Evolutionary conservation across 1,284 basidiomycete genomes (phyloP).

Genomic region (Caloboletus firmus): DNA sequence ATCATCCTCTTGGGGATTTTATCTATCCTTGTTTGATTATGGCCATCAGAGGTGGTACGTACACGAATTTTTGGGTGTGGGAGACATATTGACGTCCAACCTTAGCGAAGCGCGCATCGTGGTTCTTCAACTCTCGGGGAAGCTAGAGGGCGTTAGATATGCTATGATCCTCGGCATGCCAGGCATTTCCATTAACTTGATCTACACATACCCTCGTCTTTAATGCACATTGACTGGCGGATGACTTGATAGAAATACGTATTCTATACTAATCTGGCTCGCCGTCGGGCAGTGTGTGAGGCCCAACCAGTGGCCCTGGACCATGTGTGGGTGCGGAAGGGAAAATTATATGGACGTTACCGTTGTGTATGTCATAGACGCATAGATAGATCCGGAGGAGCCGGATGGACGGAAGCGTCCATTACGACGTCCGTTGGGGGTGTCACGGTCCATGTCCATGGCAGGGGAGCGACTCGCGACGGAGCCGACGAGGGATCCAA

Average conservation of each 20-base stretch:
- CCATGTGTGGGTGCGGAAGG: constrained; percentile 23
- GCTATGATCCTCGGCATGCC: constrained; percentile 15
- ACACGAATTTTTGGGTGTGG: constrained; percentile 6
- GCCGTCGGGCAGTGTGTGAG: not conserved
- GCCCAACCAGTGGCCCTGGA: constrained; percentile 16
- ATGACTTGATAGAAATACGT: constrained; percentile 15
- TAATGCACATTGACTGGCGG: constrained; percentile 31
- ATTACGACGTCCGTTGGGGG: constrained; percentile 22
- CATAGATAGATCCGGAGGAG: constrained; percentile 19
- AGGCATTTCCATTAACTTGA: constrained; percentile 31
- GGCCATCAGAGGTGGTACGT: constrained; percentile 45
- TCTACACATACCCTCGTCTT: constrained; percentile 36
- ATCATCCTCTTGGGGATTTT: constrained; percentile 13
- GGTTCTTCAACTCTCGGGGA: constrained; percentile 83
- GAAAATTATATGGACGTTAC: constrained; percentile 29
- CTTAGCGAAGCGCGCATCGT: constrained; percentile 81
- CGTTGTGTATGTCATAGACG: constrained; percentile 24
- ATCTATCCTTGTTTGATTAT: constrained; percentile 9
- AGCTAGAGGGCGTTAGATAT: constrained; percentile 26
- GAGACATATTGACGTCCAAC: constrained; percentile 20
- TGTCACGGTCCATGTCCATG: not conserved
- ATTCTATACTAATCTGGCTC: constrained; percentile 34
- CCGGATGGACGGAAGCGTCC: constrained; percentile 14
- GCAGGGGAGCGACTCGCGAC: constrained; percentile 8
- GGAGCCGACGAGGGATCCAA: constrained; percentile 28